Conservation (phyloP, 352 stramenopile genomes). For the Phytophthora multivora region DNA sequence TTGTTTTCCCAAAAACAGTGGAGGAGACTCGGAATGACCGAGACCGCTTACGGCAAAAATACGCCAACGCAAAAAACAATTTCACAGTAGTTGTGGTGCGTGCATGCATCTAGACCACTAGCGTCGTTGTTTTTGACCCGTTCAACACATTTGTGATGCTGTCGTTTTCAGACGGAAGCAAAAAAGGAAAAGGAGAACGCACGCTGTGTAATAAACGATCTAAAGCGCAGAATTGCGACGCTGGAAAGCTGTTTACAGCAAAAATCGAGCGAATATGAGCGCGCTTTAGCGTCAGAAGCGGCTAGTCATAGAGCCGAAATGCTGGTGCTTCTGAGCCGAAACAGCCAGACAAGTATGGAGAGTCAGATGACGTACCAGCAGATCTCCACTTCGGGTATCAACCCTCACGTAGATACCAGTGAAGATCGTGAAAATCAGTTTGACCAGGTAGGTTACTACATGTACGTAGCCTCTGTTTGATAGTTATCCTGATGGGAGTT, state of each 20-base stretch:
- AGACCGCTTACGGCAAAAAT: constrained; percentile 78
- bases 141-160: not conserved
- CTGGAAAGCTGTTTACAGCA: constrained; percentile 61
- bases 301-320: constrained; percentile 59
- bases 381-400: constrained; percentile 22
- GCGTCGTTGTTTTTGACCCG: not conserved
- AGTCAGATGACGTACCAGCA: constrained; percentile 21
- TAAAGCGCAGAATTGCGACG: constrained; percentile 49
- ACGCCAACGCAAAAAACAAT: constrained; percentile 81
- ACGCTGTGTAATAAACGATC: constrained; percentile 53
- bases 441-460: constrained; percentile 41
- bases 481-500: not conserved
- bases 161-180: constrained; percentile 55
- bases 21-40: constrained; percentile 64
- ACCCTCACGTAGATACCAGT: constrained; percentile 17
- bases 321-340: constrained; percentile 52
- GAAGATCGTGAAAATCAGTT: constrained; percentile 33
- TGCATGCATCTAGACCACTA: not conserved
- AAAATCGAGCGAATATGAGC: constrained; percentile 67
- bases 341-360: constrained; percentile 14
- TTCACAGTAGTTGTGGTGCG: constrained; percentile 71
- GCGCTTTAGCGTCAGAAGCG: constrained; percentile 53
- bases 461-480: too few species aligned
- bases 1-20: constrained; percentile 4
- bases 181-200: constrained; percentile 77